Percentiles rank a stretch among this genome's conserved stretches.
These are phyloP conservation scores for Stachybotrys echinatus DNA, from an alignment of 2,329 filamentous ascomycete species.

Conservation along the genomic window DNA sequence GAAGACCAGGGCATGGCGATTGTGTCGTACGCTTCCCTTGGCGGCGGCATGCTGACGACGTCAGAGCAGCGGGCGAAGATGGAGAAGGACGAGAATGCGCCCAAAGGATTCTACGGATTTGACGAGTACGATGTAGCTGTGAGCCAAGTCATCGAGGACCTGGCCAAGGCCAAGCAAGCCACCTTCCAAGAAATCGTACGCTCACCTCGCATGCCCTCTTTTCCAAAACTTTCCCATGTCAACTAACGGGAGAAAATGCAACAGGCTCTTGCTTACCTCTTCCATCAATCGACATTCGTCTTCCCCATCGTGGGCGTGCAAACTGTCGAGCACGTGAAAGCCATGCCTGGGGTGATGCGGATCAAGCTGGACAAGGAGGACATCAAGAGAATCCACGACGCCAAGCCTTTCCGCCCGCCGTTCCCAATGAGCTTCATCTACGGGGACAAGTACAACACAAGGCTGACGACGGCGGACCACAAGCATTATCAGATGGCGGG, in stretches of 20 bases:
- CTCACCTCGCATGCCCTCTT: not conserved
- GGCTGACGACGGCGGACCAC: slow-evolving; percentile 4
- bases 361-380: slow-evolving; percentile 5
- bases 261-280: slow-evolving; percentile 8
- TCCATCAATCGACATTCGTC: slow-evolving; percentile 8
- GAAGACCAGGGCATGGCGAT: slow-evolving; percentile 33
- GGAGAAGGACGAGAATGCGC: not conserved
- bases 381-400: slow-evolving; percentile 5
- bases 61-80: not conserved
- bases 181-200: slow-evolving; percentile 7
- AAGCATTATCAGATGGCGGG: too few species aligned
- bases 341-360: slow-evolving; percentile 3
- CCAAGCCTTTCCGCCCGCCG: not conserved
- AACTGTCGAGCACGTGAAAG: slow-evolving; percentile 5
- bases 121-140: not conserved
- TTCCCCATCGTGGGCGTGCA: slow-evolving; percentile 11
- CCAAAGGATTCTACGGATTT: not conserved
- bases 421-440: slow-evolving; percentile 9
- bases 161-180: slow-evolving; percentile 5
- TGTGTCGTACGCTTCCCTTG: slow-evolving; percentile 32
- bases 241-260: too few species aligned
- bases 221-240: not conserved
- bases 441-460: slow-evolving; percentile 3
- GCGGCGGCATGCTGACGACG: slow-evolving; percentile 2
- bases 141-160: slow-evolving; percentile 4